Percentiles rank a stretch among this genome's conserved stretches.
Conservation (phyloP, 331 rosid genomes). For the Quercus phellos region DNA sequence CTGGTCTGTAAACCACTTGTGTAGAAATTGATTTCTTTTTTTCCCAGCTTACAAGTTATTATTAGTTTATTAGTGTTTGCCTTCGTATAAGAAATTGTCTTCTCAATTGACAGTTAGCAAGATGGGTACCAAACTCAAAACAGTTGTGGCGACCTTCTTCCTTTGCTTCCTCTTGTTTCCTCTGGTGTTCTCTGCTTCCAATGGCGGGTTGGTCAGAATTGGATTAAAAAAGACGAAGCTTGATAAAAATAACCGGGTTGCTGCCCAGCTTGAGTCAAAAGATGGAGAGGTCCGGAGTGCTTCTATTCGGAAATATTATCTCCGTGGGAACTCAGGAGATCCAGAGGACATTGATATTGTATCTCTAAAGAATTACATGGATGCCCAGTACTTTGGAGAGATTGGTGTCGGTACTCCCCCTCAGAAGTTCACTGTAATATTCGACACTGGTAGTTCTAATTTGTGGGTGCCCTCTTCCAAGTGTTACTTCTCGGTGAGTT, state of each 20-base stretch:
- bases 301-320: conserved; percentile 26
- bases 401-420: conserved; percentile 67
- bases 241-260: conserved; percentile 38
- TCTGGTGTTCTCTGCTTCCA: conserved; percentile 38
- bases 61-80: neutral
- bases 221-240: conserved; percentile 47
- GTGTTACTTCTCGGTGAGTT: conserved; percentile 64
- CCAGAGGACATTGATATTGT: conserved; percentile 47
- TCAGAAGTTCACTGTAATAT: conserved; percentile 62
- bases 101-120: conserved; percentile 27
- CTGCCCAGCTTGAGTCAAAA: conserved; percentile 44
- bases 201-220: conserved; percentile 43
- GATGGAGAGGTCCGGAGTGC: conserved; percentile 30
- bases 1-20: neutral
- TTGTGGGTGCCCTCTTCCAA: conserved; percentile 72
- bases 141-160: conserved; percentile 25
- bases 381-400: conserved; percentile 72
- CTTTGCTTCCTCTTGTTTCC: conserved; percentile 42
- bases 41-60: neutral
- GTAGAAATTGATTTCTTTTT: neutral
- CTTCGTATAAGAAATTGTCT: neutral
- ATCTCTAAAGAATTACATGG: conserved; percentile 59
- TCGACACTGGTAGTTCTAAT: conserved; percentile 72
- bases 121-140: conserved; percentile 35
- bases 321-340: conserved; percentile 25